phyloP scores from a whole-genome alignment of 768 basidiomycete genomes.

The Gloeopeniophorella convolvens region DNA sequence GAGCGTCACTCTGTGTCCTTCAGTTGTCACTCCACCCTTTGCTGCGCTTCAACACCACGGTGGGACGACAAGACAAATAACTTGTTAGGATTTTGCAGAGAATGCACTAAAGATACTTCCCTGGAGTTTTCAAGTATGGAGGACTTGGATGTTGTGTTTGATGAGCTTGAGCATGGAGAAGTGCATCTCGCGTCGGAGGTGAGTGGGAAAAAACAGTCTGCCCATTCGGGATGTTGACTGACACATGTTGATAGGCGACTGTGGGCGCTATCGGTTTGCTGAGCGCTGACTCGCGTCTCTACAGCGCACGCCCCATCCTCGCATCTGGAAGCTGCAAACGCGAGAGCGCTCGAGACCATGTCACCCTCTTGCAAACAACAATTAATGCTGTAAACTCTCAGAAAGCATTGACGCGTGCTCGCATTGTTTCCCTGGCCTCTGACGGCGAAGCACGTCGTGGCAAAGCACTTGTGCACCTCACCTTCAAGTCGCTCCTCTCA shows the following conservation, averaged over 20 bases:
- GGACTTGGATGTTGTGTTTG: background rate
- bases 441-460: background rate
- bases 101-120: background rate
- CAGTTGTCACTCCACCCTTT: too few relatives aligned
- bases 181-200: conserved; percentile 1
- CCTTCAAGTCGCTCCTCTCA: background rate
- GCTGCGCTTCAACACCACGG: too few relatives aligned
- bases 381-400: background rate
- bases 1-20: too few relatives aligned
- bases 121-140: background rate
- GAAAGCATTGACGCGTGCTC: too few relatives aligned
- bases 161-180: background rate
- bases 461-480: background rate
- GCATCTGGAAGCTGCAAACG: conserved; percentile 1
- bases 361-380: background rate
- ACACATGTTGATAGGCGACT: background rate
- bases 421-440: background rate
- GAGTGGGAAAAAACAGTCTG: background rate
- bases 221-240: background rate
- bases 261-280: background rate
- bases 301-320: background rate
- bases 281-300: background rate
- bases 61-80: conserved; percentile 4
- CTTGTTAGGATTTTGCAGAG: background rate
- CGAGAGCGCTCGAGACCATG: background rate